Evolutionary conservation across 331 rosid genomes (phyloP), one percentile per base, ranked within the genome.

Genomic region (Acacia pycnantha): DNA sequence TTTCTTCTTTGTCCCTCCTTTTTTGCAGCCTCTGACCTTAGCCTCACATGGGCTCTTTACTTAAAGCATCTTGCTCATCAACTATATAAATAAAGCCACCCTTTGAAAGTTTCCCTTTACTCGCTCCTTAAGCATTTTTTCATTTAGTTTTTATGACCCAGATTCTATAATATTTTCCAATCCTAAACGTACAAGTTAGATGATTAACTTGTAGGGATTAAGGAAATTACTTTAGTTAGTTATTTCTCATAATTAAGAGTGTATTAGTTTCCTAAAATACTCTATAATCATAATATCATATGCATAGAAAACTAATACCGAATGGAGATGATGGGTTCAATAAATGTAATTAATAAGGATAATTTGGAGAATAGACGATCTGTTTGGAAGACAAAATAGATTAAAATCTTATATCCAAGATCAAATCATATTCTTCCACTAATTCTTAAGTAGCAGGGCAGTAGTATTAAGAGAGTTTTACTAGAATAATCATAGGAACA

Each of bases 11-110:
- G 3, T 16, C 50, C 11, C 67, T 31, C 8, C 15, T 6, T 53
- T 50, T 73, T 16, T 9, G 65, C 40, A 29, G 66, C 29, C 19
- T 51, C 24, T 31, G 65, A 21, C 44, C 77, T 50, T 73, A 50
- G 40, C 5, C 53, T 70, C 75, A 70, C 75, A 70, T 70, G 75
- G 75, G 75, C 54, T 43, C 10, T 15, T n/a, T 74, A 35, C 22
- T 33, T 27, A 33, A 74, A 53, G 67, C 35, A 74, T 50, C 77
- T 73, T 1, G 40, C 47, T 47, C 3, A 51, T 51, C 5, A 74
- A 33, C 19, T 31, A 31, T 18, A 51, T 7, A 33, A 53, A 21
- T 53, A 21, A 35, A 35, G 14, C 56, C 73, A 5, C 56, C 51
- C 31, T 13, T 11, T 43, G 5, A 43, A 24, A 70, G 54, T 43